Evolutionary conservation across 2,329 filamentous ascomycete species (phyloP).

Genomic region (Colletotrichum lini): DNA sequence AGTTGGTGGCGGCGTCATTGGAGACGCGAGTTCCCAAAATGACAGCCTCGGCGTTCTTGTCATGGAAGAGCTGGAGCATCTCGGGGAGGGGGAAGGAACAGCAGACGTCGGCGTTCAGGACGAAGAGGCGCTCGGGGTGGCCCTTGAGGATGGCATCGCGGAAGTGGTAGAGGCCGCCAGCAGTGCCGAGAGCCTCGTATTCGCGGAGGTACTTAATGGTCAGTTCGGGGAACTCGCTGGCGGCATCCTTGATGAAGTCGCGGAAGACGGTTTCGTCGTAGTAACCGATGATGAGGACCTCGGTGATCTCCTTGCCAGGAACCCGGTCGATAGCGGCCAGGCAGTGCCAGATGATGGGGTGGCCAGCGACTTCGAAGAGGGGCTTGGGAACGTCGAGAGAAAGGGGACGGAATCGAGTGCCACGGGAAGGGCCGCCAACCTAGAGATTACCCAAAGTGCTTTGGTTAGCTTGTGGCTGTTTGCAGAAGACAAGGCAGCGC

Average conservation of each 20-base stretch:
- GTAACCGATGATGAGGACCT: conserved; percentile 98
- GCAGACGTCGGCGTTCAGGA: conserved; percentile 98
- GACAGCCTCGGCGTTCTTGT: conserved; percentile 96
- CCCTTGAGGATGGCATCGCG: conserved; percentile 98
- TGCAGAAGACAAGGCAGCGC: conserved; percentile 24
- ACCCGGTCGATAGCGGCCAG: conserved; percentile 92
- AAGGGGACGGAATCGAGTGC: conserved; percentile 94
- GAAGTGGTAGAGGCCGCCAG: conserved; percentile 98
- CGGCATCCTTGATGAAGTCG: conserved; percentile 95
- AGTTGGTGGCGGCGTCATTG: conserved; percentile 94
- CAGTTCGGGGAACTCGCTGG: conserved; percentile 87
- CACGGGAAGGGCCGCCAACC: conserved; percentile 96
- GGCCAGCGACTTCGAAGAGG: conserved; percentile 97
- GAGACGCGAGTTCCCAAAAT: conserved; percentile 93
- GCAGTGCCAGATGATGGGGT: conserved; percentile 99
- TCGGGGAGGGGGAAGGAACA: conserved; percentile 97
- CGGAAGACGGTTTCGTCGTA: conserved; percentile 98
- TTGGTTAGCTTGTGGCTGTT: conserved; percentile 47
- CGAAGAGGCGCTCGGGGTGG: conserved; percentile 93
- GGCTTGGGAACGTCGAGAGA: conserved; percentile 98
- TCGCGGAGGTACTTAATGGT: conserved; percentile 96
- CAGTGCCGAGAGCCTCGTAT: conserved; percentile 96
- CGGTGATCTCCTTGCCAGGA: conserved; percentile 83
- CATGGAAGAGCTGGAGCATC: conserved; percentile 94
- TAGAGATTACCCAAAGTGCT: conserved; percentile 55